Conservation (phyloP, 768 basidiomycete species). For the Mycena alexandri region DNA sequence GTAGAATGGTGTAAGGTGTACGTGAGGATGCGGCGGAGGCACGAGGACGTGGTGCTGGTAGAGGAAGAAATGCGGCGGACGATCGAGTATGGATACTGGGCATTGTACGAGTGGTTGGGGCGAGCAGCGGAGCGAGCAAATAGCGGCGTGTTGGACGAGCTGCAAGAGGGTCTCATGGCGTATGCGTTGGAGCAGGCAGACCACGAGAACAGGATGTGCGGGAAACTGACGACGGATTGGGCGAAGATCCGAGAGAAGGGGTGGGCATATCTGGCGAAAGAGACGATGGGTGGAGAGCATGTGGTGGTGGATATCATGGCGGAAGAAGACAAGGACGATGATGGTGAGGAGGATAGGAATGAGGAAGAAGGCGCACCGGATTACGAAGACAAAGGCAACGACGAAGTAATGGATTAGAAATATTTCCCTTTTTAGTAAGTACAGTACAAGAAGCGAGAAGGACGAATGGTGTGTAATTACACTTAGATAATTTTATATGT, state of each 20-base stretch:
- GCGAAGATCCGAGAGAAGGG: neutral
- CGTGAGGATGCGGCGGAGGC: conserved; percentile 15
- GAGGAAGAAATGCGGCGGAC: conserved; percentile 25
- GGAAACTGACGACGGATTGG: neutral
- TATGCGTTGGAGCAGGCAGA: neutral
- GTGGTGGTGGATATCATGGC: neutral
- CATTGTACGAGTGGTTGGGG: neutral
- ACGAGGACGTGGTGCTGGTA: conserved; percentile 18
- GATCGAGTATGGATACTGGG: no score
- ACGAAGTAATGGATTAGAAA: neutral
- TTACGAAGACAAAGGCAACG: neutral
- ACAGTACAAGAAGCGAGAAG: no score
- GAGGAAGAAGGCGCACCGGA: neutral
- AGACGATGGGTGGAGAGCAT: neutral
- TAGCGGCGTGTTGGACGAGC: neutral
- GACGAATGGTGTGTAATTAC: no score
- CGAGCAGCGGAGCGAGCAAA: neutral
- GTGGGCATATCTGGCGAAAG: neutral
- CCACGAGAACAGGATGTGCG: neutral
- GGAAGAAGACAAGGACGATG: no score
- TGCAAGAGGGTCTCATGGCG: conserved; percentile 14
- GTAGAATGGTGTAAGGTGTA: no score
- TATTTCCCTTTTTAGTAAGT: no score
- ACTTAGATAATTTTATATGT: no score
- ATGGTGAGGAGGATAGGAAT: neutral